Conservation (phyloP, 2,329 filamentous ascomycete species). For the Rasamsonia emersonii region DNA sequence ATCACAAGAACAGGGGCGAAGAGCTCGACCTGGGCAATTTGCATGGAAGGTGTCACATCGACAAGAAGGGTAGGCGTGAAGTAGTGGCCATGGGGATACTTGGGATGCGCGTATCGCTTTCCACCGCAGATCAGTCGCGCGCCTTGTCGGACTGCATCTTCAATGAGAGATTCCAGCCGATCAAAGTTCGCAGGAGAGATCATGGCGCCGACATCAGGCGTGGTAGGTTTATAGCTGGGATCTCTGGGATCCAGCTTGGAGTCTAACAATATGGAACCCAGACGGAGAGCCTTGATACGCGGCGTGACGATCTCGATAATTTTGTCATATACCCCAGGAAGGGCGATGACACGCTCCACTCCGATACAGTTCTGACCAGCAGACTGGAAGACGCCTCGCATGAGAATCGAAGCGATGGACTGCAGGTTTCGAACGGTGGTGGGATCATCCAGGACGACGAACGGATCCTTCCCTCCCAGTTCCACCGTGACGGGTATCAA, state of each 20-base stretch:
- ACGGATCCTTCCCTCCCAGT: constrained; percentile 90
- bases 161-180: constrained; percentile 66
- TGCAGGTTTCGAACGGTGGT: constrained; percentile 51
- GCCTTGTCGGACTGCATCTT: constrained; percentile 67
- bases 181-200: constrained; percentile 71
- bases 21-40: constrained; percentile 80
- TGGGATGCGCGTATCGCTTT: constrained; percentile 59
- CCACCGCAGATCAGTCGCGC: constrained; percentile 78
- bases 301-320: constrained; percentile 64
- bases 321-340: constrained; percentile 64
- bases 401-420: constrained; percentile 70
- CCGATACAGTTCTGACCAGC: constrained; percentile 97
- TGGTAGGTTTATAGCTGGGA: constrained; percentile 14
- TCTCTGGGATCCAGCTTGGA: constrained; percentile 16
- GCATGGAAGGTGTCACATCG: constrained; percentile 81
- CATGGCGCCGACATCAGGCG: constrained; percentile 74
- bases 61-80: constrained; percentile 83
- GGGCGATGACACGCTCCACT: constrained; percentile 82
- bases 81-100: constrained; percentile 74
- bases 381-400: constrained; percentile 90
- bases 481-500: constrained; percentile 87
- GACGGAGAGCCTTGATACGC: constrained; percentile 63
- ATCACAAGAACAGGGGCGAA: constrained; percentile 87
- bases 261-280: constrained; percentile 60
- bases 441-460: constrained; percentile 74